Conservation (phyloP, 208 protist species). For the Naegleria fowleri region DNA sequence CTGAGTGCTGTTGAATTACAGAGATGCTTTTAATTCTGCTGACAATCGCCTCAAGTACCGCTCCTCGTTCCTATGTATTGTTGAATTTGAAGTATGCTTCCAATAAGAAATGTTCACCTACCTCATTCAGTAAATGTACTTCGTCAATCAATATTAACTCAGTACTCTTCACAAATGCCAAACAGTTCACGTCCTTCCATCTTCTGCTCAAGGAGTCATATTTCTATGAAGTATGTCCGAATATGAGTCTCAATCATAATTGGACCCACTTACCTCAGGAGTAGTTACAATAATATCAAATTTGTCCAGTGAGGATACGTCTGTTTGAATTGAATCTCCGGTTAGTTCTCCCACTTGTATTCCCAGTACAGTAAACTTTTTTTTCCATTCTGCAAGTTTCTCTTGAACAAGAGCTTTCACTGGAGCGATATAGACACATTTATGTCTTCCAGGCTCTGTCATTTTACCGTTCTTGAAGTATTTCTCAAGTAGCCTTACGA, state of each 20-base stretch:
- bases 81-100: background rate
- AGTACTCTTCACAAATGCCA: constrained; percentile 70
- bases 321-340: constrained; percentile 80
- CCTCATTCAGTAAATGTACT: constrained; percentile 80
- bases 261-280: constrained; percentile 66
- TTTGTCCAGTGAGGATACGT: constrained; percentile 59
- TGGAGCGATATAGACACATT: constrained; percentile 99
- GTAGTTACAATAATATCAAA: constrained; percentile 95
- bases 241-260: no score
- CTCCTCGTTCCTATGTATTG: constrained; percentile 50
- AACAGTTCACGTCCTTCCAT: constrained; percentile 92
- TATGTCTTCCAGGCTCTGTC: constrained; percentile 38
- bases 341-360: constrained; percentile 96
- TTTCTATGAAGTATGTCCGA: constrained; percentile 73
- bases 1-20: constrained; percentile 28
- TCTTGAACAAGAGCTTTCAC: constrained; percentile 98
- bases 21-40: constrained; percentile 75
- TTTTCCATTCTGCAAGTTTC: constrained; percentile 92
- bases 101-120: constrained; percentile 19
- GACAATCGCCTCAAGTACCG: constrained; percentile 79
- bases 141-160: constrained; percentile 78
- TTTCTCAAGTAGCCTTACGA: constrained; percentile 84
- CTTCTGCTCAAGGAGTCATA: constrained; percentile 98
- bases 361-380: constrained; percentile 77
- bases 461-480: constrained; percentile 51